Evolutionary conservation across 352 stramenopile species (phyloP), one percentile per base, ranked within the genome.

Genomic region (Phytophthora chlamydospora): DNA sequence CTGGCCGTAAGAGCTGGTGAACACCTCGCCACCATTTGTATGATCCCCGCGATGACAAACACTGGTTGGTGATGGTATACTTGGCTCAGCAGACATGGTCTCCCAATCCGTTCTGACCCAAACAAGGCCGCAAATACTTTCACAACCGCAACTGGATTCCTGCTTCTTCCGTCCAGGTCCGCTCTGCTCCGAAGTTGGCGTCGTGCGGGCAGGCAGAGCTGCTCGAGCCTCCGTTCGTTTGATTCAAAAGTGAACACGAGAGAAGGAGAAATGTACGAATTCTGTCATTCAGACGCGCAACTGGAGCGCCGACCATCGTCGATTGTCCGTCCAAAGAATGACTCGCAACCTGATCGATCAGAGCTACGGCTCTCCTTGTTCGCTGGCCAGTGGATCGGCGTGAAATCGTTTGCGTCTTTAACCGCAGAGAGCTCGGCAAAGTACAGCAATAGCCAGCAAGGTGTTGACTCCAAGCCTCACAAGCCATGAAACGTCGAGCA

Each of bases 401-500:
- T 53, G 41, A 61, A 62, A 55, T 62, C 9, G 43, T 47, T 43
- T 46, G 17, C 10, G 45, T 21, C 55, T 16, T 49, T 35, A 34
- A 48, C 17, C 32, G 33, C 32, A 48, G n/a, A 34, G 12, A 14
- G 19, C 33, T 17, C 10, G 21, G 21, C 24, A 38, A 36, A 34
- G 10, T 39, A 21, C 17, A 29, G 49, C 40, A 21, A 58, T 41
- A 29, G 36, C 44, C 44, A 48, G 31, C 36, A 17, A 39, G 10
- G 29, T 47, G 46, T 63, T 58, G 27, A 63, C 45, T 63, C 36
- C 33, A 40, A 48, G 21, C 19, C 33, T 63, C 14, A 27, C 40
- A 4, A 46, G 31, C 55, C 32, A 50, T 63, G 45, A 57, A 62
- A 63, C 55, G 55, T 36, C 36, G 24, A 29, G 24, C 24, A 29